Evolutionary conservation across 805 yeast genomes (phyloP), one percentile per base, ranked within the genome.

Genomic region (Ogataea kodamae): DNA sequence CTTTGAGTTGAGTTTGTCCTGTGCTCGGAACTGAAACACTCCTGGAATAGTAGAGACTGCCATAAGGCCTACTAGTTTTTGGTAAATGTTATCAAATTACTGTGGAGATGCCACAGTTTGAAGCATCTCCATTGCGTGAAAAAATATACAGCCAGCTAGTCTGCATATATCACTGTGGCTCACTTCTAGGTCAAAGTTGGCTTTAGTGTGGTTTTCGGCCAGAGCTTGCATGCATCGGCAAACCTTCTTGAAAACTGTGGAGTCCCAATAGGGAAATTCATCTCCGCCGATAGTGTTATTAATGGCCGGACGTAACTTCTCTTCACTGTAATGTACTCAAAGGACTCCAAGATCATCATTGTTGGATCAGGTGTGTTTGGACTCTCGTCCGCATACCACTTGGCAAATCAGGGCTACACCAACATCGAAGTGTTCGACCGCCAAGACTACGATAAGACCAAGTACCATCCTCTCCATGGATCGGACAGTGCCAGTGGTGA

Each of bases 351-450:
- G 19, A 42, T 49, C 9, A 22, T 61, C 17, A 59, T 72, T 28
- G 61, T 68, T 10, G 78, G 78, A 10, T 64, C 72, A 2, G 77
- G 77, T 20, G 70, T 67, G 9, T 69, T 69, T 46, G 78, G 78
- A 3, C 52, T 72, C 11, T 66, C 75, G 4, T 53, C 68, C 1
- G 71, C 72, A 5, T 32, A 36, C 16, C 40, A 47, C 6, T 25
- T 51, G 24, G 30, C 37, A 3, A 19, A 37, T n/a, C 33, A 45
- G 17, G 49, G 54, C 3, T 50, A 39, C 25, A 40, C 28, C 10
- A 34, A 46, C 27, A 30, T 49, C n/a, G 35, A 39, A 11, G 33
- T 48, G 1, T 42, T 42, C 33, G 55, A 50, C 30, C 33, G 49
- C 15, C 23, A 22, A 4, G 40, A 47, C 12, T 39, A 44, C 21